These are phyloP conservation scores for Aureobasidium lini DNA, from an alignment of 2,329 filamentous ascomycete genomes.

Conservation along the genomic window DNA sequence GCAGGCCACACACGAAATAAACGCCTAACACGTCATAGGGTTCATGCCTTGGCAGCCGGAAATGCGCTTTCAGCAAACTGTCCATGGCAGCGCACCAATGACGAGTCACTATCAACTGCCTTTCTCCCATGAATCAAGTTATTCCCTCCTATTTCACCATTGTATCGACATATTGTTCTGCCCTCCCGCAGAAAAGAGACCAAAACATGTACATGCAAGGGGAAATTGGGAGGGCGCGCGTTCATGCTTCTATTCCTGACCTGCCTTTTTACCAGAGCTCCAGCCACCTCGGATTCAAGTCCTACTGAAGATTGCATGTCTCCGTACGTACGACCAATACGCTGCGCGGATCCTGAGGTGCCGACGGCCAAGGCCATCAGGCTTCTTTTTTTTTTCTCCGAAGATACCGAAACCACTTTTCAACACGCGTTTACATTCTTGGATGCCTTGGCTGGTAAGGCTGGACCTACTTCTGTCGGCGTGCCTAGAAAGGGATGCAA, in stretches of 20 bases:
- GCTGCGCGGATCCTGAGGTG: slow-evolving; percentile 4
- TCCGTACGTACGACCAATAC: neutral
- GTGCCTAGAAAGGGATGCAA: neutral
- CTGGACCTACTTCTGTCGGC: neutral
- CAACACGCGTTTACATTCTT: neutral
- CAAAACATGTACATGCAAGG: slow-evolving; percentile 5
- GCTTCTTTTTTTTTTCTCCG: neutral
- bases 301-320: neutral
- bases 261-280: neutral
- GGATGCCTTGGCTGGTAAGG: neutral
- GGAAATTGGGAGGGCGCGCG: neutral
- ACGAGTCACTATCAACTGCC: neutral
- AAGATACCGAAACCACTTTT: neutral
- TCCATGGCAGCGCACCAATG: neutral
- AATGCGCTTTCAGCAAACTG: neutral
- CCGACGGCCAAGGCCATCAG: slow-evolving; percentile 3
- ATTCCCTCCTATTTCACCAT: neutral
- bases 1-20: slow-evolving; percentile 4
- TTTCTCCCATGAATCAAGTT: neutral
- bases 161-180: neutral
- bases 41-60: neutral
- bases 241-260: slow-evolving; percentile 3
- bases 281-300: neutral
- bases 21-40: too few species aligned
- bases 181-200: neutral